Evolutionary conservation across 371 early-diverging fungal genomes (phyloP), one percentile per base, ranked within the genome.

Genomic region (Apophysomyces trapeziformis): DNA sequence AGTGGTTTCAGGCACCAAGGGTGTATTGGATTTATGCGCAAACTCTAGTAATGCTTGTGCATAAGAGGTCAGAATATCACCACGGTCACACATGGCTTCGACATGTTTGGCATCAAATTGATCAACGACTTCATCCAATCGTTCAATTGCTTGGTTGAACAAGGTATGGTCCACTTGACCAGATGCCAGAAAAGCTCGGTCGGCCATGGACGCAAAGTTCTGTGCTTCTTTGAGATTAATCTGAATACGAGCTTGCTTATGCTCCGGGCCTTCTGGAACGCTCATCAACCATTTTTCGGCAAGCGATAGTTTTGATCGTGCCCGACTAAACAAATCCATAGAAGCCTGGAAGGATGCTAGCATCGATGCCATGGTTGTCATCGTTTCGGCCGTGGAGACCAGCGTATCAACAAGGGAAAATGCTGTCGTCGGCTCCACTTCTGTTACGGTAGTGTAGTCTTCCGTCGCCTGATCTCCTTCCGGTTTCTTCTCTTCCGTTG

Each of bases 21-120:
- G 41, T 0, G 58, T 36, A 0, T 68, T 47, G 35, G 70, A 70
- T 39, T 70, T 75, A n/a, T 65, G 26, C 11, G 65, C 65, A 16
- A 69, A 39, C 7, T 78, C 72, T 0, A 72, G 61, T 21, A 85
- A 56, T 0, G 79, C 77, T 44, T 88, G 84, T 7, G 85, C 89
- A 77, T 82, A 90, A 0, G 85, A 71, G 7, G 84, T 80, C 64
- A 87, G 68, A 0, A 90, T 67, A 79, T 92, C 92, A 4, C 89
- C 92, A 50, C 83, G 83, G 66, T 90, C 90, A 64, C 90, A 90
- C 60, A 86, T 68, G 1, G 92, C 89, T 69, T 90, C 90, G 5
- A 88, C 88, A 68, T 89, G 75, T 2, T 75, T 73, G 3, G 77
- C 70, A 41, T 88, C 83, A 14, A 76, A 58, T 11, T 72, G 62